Evolutionary conservation across 148 eudicot species (phyloP), one percentile per base, ranked within the genome.

Genomic region (Silene conica): DNA sequence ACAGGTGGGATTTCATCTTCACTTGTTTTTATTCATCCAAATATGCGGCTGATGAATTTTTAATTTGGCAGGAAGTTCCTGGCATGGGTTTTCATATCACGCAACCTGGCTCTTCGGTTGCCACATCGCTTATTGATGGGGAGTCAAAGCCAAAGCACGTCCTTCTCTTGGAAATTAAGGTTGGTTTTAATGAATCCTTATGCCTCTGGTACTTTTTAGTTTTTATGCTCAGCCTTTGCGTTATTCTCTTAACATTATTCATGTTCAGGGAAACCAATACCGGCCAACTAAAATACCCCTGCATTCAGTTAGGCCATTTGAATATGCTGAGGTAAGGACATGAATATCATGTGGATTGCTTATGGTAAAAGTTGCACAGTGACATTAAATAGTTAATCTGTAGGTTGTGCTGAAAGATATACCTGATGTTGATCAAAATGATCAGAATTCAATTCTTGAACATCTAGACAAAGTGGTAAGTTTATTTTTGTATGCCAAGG

Each of bases 41-140:
- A 28, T 72, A 9, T 57, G 65, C 69, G 67, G 3, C 78, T 75
- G 54, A 63, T 71, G 55, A 59, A 54, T 9, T 62, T 16, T 41
- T 63, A 46, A 63, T 67, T 74, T 63, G 22, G 16, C 84, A 95
- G 99, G 99, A 95, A 87, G 94, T 92, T 83, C 82, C 99, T 6
- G 99, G 99, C 55, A 95, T 95, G 99, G 99, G 99, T 64, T 95
- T 95, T 76, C 99, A 95, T 80, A 89, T 95, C 73, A 95, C 99
- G 52, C 99, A 95, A 80, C 99, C 99, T 75, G 99, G 99, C 74
- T 95, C 99, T 79, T 92, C 97, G 74, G 94, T 95, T 82, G 99
- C 97, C 73, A 95, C 99, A 78, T 95, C 99, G 15, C 86, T 95
- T 55, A 95, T 95, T 75, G 97, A 95, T 60, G 99, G 99, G 71